These are phyloP conservation scores for Dioszegia crocea DNA, from an alignment of 768 basidiomycete species.

Conservation along the genomic window DNA sequence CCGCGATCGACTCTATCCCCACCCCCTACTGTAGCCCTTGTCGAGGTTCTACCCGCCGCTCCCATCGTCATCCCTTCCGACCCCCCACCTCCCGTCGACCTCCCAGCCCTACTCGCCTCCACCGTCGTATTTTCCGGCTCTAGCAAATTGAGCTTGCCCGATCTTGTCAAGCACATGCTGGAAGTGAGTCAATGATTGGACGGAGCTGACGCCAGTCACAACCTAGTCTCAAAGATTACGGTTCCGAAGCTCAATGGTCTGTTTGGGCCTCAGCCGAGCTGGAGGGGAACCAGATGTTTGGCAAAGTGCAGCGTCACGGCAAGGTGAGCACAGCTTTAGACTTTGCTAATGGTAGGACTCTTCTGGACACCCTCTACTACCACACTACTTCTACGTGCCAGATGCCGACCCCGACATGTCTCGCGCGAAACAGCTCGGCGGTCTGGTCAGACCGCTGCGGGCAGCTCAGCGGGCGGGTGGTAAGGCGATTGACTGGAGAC, in stretches of 20 bases:
- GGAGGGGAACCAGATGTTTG: conserved; percentile 43
- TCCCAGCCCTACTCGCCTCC: conserved; percentile 41
- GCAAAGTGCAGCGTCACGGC: conserved; percentile 45
- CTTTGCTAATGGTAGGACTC: conserved; percentile 40
- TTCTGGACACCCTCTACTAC: conserved; percentile 47
- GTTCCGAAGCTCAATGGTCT: conserved; percentile 35
- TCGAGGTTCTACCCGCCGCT: background rate
- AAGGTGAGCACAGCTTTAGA: conserved; percentile 27
- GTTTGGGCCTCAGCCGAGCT: conserved; percentile 30
- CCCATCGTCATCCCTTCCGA: background rate
- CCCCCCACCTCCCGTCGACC: conserved; percentile 23
- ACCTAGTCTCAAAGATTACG: conserved; percentile 39
- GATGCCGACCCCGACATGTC: conserved; percentile 42
- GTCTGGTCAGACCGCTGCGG: conserved; percentile 42
- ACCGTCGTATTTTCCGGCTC: conserved; percentile 48
- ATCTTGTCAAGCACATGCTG: conserved; percentile 48
- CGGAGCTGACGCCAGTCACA: conserved; percentile 34
- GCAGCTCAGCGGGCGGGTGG: conserved; percentile 44
- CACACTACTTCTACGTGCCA: conserved; percentile 50
- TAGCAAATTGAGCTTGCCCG: conserved; percentile 40
- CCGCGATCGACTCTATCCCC: background rate
- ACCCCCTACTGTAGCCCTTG: background rate
- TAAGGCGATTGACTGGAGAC: conserved; percentile 49
- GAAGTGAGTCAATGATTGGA: conserved; percentile 35
- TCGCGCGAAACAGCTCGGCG: conserved; percentile 43